Conservation (phyloP, 2,329 filamentous ascomycete genomes). For the Colletotrichum chrysophilum region DNA sequence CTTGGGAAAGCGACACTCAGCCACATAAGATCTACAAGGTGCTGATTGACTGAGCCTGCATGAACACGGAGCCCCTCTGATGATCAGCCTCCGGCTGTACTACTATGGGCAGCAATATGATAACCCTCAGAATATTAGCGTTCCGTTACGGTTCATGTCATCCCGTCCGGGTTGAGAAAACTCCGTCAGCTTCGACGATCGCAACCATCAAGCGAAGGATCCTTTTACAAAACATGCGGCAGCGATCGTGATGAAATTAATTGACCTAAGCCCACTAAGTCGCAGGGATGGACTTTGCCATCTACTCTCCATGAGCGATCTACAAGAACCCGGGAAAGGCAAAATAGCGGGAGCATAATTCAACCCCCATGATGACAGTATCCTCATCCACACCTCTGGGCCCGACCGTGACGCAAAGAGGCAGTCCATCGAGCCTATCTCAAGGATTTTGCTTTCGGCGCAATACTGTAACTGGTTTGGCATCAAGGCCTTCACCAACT, state of each 20-base stretch:
- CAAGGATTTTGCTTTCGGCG: neutral
- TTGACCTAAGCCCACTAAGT: neutral
- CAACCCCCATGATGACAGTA: neutral
- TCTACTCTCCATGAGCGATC: neutral
- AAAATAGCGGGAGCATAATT: neutral
- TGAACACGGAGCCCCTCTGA: neutral
- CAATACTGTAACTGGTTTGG: accelerated
- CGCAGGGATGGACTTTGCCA: accelerated
- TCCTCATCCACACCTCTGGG: neutral
- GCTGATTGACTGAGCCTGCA: neutral
- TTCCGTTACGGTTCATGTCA: neutral
- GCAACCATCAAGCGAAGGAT: neutral
- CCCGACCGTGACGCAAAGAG: accelerated
- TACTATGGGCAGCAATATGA: neutral
- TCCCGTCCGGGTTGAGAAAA: neutral
- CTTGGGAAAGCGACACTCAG: neutral
- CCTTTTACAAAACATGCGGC: neutral
- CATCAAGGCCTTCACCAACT: neutral
- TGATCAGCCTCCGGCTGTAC: neutral
- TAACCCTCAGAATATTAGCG: accelerated
- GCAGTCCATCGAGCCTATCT: accelerated
- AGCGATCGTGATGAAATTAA: accelerated
- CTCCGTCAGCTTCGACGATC: accelerated
- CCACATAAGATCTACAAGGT: neutral
- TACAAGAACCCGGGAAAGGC: neutral